These are phyloP conservation scores for Venturia oleaginea DNA, from an alignment of 2,329 filamentous ascomycete species.

Conservation along the genomic window DNA sequence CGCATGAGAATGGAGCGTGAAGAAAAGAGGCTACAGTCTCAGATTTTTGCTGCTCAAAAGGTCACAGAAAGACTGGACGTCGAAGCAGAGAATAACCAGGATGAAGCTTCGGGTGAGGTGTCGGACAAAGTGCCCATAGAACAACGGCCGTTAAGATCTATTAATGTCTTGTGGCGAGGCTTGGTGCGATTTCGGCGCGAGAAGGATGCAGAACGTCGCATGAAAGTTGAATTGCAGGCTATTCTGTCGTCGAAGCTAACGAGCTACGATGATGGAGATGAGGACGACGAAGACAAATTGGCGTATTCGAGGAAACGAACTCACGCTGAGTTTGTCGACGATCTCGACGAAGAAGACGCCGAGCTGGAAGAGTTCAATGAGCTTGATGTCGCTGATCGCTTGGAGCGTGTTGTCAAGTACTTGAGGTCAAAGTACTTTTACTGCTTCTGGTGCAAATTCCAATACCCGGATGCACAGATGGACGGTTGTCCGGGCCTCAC, in stretches of 20 bases:
- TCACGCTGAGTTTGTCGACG: slow-evolving; percentile 49
- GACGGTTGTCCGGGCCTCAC: slow-evolving; percentile 81
- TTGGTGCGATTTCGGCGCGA: slow-evolving; percentile 62
- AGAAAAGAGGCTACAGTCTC: slow-evolving; percentile 47
- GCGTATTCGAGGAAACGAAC: slow-evolving; percentile 54
- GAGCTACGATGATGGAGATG: slow-evolving; percentile 57
- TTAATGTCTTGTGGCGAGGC: slow-evolving; percentile 73
- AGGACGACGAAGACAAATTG: slow-evolving; percentile 62
- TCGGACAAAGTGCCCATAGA: slow-evolving; percentile 21
- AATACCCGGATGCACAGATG: slow-evolving; percentile 64
- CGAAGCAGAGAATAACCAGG: slow-evolving; percentile 32
- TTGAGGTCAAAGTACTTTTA: slow-evolving; percentile 66
- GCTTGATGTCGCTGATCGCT: slow-evolving; percentile 55
- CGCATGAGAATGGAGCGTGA: slow-evolving; percentile 26
- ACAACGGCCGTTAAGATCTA: slow-evolving; percentile 49
- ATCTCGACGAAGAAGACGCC: slow-evolving; percentile 67
- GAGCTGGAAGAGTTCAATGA: slow-evolving; percentile 75
- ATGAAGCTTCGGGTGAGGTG: slow-evolving; percentile 19
- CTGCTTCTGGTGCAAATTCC: slow-evolving; percentile 93
- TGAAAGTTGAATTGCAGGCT: slow-evolving; percentile 58
- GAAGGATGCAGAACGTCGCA: slow-evolving; percentile 56
- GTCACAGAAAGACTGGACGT: slow-evolving; percentile 69
- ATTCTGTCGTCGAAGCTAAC: slow-evolving; percentile 44
- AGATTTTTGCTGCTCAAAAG: slow-evolving; percentile 70
- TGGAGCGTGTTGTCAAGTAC: slow-evolving; percentile 58